These are phyloP conservation scores for Pythium angustatum DNA, from an alignment of 352 stramenopile species.

Conservation along the genomic window DNA sequence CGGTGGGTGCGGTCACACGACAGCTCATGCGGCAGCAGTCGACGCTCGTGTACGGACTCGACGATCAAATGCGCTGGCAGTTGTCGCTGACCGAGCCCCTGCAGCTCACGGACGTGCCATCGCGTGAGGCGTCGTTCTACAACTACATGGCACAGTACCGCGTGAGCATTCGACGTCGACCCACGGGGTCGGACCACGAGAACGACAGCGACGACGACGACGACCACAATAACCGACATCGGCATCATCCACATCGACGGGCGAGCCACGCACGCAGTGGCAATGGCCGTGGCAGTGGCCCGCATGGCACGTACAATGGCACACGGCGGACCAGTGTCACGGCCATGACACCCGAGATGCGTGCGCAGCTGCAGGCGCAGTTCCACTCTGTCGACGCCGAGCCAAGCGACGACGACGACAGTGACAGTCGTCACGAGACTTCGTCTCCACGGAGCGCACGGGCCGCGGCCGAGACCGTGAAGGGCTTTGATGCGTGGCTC, in stretches of 20 bases:
- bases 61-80: slow-evolving; percentile 37
- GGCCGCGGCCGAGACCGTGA: slow-evolving; percentile 26
- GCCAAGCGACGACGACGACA: slow-evolving; percentile 15
- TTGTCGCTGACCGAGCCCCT: slow-evolving; percentile 40
- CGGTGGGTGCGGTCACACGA: slow-evolving; percentile 1
- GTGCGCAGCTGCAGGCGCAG: slow-evolving; percentile 7
- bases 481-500: slow-evolving; percentile 46
- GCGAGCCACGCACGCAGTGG: not conserved
- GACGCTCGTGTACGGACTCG: slow-evolving; percentile 10
- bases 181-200: not conserved
- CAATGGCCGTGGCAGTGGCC: too few species aligned
- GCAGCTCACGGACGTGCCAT: slow-evolving; percentile 40
- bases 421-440: not conserved
- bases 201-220: slow-evolving; percentile 5
- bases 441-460: not conserved
- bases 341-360: slow-evolving; percentile 6
- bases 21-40: slow-evolving; percentile 15
- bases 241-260: not conserved
- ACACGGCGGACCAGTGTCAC: slow-evolving; percentile 10
- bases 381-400: not conserved
- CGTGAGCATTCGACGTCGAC: slow-evolving; percentile 34
- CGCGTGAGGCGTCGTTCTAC: slow-evolving; percentile 48
- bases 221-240: not conserved
- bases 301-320: not conserved
- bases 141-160: slow-evolving; percentile 64